Evolutionary conservation across 202 grass and related monocot genomes (phyloP).

Genomic region (Saccharum hybrid): DNA sequence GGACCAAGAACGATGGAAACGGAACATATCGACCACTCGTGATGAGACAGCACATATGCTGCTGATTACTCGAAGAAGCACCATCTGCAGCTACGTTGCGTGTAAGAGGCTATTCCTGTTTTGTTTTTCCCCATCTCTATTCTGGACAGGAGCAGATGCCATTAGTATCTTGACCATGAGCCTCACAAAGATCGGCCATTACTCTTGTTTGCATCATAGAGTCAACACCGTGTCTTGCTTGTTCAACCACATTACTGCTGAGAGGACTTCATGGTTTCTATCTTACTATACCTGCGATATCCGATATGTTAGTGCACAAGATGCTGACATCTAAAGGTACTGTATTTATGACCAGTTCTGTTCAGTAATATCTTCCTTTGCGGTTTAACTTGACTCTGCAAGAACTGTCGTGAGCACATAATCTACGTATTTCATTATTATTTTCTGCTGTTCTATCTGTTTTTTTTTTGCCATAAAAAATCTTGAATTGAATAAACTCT

Average conservation of each 20-base stretch:
- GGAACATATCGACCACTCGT: not conserved
- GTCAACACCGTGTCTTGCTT: not conserved
- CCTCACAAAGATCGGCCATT: not conserved
- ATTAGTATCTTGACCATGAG: not conserved
- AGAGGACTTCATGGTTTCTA: conserved; percentile 3
- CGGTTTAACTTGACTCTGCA: not conserved
- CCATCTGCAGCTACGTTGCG: not conserved
- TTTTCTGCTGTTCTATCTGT: not conserved
- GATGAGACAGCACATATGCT: not conserved
- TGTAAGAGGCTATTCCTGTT: not conserved
- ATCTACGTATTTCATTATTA: not conserved
- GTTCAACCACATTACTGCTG: not conserved
- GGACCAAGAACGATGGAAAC: not conserved
- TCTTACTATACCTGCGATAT: not conserved
- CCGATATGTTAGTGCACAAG: not conserved
- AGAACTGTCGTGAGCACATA: not conserved
- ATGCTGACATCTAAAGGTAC: not conserved
- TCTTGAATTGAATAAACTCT: not conserved
- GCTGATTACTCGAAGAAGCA: conserved; percentile 5
- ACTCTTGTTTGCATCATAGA: not conserved
- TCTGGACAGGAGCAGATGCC: not conserved
- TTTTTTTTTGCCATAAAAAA: not conserved
- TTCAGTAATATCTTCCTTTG: not conserved
- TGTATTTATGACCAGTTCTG: not conserved
- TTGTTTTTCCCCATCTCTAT: not conserved